A percentile compares a stretch with the other conserved stretches of the same genome.
These are phyloP conservation scores for Calocybe indica DNA, from an alignment of 768 basidiomycete genomes.

Conservation along the genomic window DNA sequence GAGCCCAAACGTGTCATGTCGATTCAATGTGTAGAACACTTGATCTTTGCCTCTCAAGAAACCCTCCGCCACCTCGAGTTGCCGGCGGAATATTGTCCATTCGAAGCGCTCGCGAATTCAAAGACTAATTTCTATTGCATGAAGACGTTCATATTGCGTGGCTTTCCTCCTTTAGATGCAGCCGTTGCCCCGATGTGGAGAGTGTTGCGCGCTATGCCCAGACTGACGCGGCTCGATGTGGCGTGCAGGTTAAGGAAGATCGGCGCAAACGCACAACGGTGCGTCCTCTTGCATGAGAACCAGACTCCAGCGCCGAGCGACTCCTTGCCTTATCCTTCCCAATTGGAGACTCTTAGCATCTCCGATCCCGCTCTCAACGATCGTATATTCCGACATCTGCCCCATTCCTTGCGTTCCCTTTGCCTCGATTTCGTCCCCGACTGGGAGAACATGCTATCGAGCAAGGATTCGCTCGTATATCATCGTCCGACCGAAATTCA, in stretches of 20 bases:
- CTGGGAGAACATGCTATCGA: conserved; percentile 10
- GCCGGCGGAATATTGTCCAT: conserved; percentile 9
- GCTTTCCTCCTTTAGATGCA: conserved; percentile 8
- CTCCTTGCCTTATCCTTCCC: conserved; percentile 5
- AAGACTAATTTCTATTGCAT: conserved; percentile 2
- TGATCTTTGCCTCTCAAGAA: conserved; percentile 7
- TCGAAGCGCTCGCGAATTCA: conserved; percentile 1
- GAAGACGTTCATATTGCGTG: conserved; percentile 7
- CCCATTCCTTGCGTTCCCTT: conserved; percentile 4
- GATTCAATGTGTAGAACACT: conserved; percentile 5
- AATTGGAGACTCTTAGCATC: conserved; percentile 5
- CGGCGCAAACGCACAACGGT: conserved; percentile 7
- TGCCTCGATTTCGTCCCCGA: conserved; percentile 12
- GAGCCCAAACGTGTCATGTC: conserved; percentile 4
- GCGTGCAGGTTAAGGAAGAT: conserved; percentile 6
- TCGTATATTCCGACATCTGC: conserved; percentile 6
- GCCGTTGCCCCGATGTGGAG: conserved; percentile 5
- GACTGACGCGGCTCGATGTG: conserved; percentile 6
- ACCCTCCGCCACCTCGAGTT: conserved; percentile 8
- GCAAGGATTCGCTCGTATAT: conserved; percentile 10
- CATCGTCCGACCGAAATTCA: conserved; percentile 8
- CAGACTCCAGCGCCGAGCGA: neutral
- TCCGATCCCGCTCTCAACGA: conserved; percentile 9
- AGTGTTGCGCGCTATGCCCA: conserved; percentile 6
- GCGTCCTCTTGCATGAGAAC: conserved; percentile 5